These are phyloP conservation scores for Carex littledalei DNA, from an alignment of 176 grass and related monocot species.

Conservation along the genomic window DNA sequence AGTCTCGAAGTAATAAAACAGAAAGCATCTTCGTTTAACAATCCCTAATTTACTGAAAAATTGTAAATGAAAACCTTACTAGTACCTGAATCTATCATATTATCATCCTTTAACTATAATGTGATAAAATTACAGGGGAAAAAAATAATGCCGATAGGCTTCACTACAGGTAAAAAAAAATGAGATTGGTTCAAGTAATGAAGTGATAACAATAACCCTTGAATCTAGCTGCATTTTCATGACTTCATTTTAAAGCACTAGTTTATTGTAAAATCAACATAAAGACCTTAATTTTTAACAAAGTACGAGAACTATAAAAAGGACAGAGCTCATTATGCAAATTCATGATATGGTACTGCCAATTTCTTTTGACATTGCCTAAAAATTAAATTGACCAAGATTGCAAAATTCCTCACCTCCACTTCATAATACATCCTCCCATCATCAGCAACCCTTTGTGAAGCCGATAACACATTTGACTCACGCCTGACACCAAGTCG, in stretches of 20 bases:
- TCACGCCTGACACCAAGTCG: conserved; percentile 57
- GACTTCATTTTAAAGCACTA: neutral
- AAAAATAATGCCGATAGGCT: neutral
- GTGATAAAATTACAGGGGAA: neutral
- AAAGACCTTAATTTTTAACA: neutral
- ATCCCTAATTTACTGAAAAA: neutral
- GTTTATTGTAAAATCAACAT: neutral
- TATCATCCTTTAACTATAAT: neutral
- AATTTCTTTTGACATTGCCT: neutral
- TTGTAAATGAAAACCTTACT: neutral
- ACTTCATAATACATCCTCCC: conserved; percentile 89
- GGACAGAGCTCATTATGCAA: neutral
- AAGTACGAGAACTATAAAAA: neutral
- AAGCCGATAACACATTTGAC: conserved; percentile 65
- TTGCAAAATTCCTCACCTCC: conserved; percentile 38
- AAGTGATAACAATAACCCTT: neutral
- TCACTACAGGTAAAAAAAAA: neutral
- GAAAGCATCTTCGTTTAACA: neutral
- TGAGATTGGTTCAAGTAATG: neutral
- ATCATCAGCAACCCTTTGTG: conserved; percentile 55
- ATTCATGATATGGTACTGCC: neutral
- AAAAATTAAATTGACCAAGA: neutral
- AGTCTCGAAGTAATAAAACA: neutral
- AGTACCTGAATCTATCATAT: neutral
- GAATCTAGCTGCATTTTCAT: neutral